phyloP scores from a whole-genome alignment of 371 early-diverging fungal species.

The Smittium culicis region DNA sequence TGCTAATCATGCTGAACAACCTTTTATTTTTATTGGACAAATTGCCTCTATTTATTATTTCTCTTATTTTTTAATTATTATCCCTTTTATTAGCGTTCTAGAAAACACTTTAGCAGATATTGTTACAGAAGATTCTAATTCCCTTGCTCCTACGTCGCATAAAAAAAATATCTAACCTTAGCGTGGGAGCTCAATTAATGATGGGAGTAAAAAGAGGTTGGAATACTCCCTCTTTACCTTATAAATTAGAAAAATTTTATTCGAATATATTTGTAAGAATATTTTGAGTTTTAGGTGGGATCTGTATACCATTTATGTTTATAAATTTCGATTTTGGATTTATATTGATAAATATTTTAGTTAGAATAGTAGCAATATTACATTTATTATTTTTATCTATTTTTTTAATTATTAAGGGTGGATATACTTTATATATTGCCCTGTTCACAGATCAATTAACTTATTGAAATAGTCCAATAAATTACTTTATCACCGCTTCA shows the following conservation, averaged over 20 bases:
- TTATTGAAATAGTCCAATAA: neutral
- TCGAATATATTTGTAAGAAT: slow-evolving; percentile 2
- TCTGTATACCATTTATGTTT: slow-evolving; percentile 19
- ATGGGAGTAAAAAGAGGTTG: neutral
- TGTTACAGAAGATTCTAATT: slow-evolving; percentile 6
- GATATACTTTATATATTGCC: neutral
- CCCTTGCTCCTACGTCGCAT: neutral
- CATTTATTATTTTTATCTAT: slow-evolving; percentile 8
- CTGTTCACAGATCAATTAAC: neutral
- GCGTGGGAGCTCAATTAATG: neutral
- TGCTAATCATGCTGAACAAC: slow-evolving; percentile 40
- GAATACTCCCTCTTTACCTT: slow-evolving; percentile 6
- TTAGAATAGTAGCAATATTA: neutral
- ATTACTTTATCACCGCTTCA: neutral
- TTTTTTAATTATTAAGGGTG: slow-evolving; percentile 2
- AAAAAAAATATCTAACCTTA: neutral
- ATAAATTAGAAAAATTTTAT: slow-evolving; percentile 6
- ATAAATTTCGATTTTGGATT: slow-evolving; percentile 18
- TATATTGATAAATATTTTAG: slow-evolving; percentile 17
- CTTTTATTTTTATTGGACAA: slow-evolving; percentile 38
- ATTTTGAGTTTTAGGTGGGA: slow-evolving; percentile 13
- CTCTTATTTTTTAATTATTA: slow-evolving; percentile 36
- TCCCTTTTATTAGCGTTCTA: slow-evolving; percentile 23
- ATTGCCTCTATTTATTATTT: slow-evolving; percentile 44
- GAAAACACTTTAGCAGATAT: slow-evolving; percentile 15